Conservation (phyloP, 2,329 filamentous ascomycete species). For the Xylariomycetidae sp. region DNA sequence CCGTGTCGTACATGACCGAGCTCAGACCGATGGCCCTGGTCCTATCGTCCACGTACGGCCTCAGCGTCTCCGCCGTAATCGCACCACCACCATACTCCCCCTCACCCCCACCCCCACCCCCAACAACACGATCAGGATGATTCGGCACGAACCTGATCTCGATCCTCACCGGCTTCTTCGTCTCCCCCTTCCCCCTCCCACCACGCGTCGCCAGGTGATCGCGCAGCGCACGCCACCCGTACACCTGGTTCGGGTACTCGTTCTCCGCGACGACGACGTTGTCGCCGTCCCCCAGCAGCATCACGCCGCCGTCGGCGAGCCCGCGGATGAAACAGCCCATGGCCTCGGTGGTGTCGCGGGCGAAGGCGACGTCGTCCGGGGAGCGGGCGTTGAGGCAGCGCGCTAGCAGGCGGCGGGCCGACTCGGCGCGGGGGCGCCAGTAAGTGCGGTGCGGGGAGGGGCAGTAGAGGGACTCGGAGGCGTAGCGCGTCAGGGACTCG, state of each 20-base stretch:
- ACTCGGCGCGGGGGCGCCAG: constrained; percentile 19
- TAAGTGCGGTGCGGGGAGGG: constrained; percentile 16
- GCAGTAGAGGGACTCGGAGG: constrained; percentile 18
- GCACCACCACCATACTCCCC: too few relatives aligned
- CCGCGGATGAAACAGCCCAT: constrained; percentile 23
- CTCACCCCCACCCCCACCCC: constrained; percentile 3
- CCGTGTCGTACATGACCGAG: constrained; percentile 29
- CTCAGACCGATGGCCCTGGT: constrained; percentile 27
- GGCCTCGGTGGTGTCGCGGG: constrained; percentile 29
- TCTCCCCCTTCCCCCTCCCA: constrained; percentile 23
- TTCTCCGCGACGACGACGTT: constrained; percentile 28
- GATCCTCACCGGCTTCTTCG: constrained; percentile 16
- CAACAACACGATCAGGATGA: too few relatives aligned
- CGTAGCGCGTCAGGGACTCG: constrained; percentile 23
- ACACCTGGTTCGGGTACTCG: constrained; percentile 29
- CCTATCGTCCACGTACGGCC: constrained; percentile 23
- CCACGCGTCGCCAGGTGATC: too few relatives aligned
- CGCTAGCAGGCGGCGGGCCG: constrained; percentile 18
- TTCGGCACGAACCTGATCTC: too few relatives aligned
- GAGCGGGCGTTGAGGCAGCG: constrained; percentile 24
- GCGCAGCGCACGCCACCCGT: constrained; percentile 25
- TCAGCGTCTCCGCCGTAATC: constrained; percentile 19
- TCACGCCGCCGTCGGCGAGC: too few relatives aligned
- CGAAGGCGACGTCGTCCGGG: constrained; percentile 21
- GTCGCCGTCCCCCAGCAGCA: constrained; percentile 21